Base-by-base conservation (phyloP, 148 eudicot genomes). In the Vaccinium myrtillus region DNA sequence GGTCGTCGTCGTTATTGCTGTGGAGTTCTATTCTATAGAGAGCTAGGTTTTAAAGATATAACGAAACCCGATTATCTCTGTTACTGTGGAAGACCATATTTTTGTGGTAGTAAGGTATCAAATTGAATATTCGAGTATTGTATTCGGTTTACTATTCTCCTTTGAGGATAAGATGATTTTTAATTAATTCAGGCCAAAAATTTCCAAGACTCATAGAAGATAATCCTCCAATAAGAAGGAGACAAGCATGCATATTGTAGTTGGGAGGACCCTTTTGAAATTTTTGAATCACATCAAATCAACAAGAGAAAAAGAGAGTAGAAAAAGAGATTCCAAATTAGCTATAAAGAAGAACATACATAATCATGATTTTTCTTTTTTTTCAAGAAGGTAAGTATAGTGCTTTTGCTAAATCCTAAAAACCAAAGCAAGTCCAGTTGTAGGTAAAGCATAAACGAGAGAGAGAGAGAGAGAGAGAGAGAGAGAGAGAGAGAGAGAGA, bases 251-350 rank as follows among this genome's bases (percentile, higher is more conserved):
- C 81, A 50, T 51, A 48, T 55, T 75, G 14, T 61, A 79, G 82
- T 43, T 43, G 46, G 46, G 46, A 43, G 46, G 46, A 65, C 65
- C 63, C 48, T 70, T 75, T 75, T 48, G 10, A 11, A 1, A 1
- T 1, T 69, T 69, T 81, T 85, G 84, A 65, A 50, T 84, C 14
- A 86, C 48, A 86, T 86, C 87, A 81, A 86, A 82, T 86, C 84
- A 77, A 36, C 80, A 19, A 82, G 69, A 9, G 36, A 63, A 74
- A 82, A 48, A 12, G 39, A 32, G 71, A 81, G 73, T 19, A 36
- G 75, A 36, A 70, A 74, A 63, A 76, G 58, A 77, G 81, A 86
- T 80, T 81, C 81, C 61, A 13, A 84, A 18, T 18, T 73, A 58
- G 73, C 46, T 55, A 63, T 79, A 84, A 80, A 73, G 79, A 80